A percentile compares a stretch with the other conserved stretches of the same genome.
Evolutionary conservation across 257 asterid genomes (phyloP).

Genomic region (Przewalskia tangutica): DNA sequence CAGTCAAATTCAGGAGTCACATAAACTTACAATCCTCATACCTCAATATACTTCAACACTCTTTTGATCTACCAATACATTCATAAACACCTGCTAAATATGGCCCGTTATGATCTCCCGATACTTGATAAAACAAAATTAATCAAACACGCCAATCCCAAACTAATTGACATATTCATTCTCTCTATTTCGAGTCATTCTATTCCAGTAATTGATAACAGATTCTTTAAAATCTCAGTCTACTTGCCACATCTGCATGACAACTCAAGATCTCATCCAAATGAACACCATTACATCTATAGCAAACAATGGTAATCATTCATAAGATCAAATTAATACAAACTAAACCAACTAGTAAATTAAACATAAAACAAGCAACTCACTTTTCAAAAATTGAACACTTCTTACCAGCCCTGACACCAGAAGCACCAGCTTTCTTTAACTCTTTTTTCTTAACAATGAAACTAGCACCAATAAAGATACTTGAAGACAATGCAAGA

Average conservation of each 20-base stretch:
- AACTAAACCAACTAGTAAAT: too few relatives aligned
- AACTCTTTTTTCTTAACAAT: conserved; percentile 91
- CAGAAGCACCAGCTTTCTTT: too few relatives aligned
- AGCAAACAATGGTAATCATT: too few relatives aligned
- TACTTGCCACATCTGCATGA: too few relatives aligned
- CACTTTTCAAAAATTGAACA: background rate
- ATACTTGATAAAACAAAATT: background rate
- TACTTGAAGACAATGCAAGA: conserved; percentile 72
- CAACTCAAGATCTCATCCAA: too few relatives aligned
- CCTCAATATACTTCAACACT: background rate
- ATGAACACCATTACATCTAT: too few relatives aligned
- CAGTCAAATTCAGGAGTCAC: background rate
- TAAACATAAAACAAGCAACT: too few relatives aligned
- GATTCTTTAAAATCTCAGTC: background rate
- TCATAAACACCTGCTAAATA: background rate
- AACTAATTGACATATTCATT: background rate
- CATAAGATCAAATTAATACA: too few relatives aligned
- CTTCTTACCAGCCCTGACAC: conserved; percentile 59
- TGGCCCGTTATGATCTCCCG: background rate
- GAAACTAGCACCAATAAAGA: conserved; percentile 84
- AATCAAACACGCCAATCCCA: background rate
- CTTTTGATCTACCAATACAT: background rate
- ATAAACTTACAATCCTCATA: background rate
- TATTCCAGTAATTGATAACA: background rate
- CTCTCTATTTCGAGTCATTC: background rate